phyloP scores from a whole-genome alignment of 1,284 basidiomycete genomes.

The Volvariella surrecta region DNA sequence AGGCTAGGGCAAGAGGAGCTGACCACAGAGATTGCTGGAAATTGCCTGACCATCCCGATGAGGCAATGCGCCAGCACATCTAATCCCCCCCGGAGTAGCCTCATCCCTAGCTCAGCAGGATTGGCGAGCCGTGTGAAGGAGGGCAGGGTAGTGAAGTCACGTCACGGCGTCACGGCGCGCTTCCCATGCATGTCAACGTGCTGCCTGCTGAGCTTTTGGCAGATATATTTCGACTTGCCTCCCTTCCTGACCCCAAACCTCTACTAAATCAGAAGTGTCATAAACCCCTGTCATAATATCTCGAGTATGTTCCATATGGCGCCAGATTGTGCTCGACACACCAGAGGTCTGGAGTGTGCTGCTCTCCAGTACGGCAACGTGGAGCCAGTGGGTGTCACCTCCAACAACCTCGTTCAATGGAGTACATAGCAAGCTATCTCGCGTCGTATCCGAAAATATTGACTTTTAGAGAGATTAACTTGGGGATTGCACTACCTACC shows the following conservation, averaged over 20 bases:
- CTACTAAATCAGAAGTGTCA: constrained; percentile 17
- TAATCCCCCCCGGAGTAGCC: too few relatives aligned
- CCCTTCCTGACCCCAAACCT: constrained; percentile 16
- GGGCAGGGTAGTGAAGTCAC: too few relatives aligned
- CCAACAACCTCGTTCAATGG: neutral
- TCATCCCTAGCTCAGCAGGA: too few relatives aligned
- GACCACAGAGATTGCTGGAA: too few relatives aligned
- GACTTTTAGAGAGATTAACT: neutral
- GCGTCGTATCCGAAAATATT: neutral
- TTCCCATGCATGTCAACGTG: constrained; percentile 40
- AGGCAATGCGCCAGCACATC: too few relatives aligned
- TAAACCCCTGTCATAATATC: constrained; percentile 26
- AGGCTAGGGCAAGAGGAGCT: too few relatives aligned
- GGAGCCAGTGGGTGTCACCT: constrained; percentile 10
- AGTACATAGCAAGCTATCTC: neutral
- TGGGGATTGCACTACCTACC: neutral
- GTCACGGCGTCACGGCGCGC: too few relatives aligned
- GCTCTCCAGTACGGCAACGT: constrained; percentile 18
- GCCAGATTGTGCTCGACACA: constrained; percentile 28
- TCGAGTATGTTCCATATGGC: constrained; percentile 36
- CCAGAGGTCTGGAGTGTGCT: constrained; percentile 32
- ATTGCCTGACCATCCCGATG: too few relatives aligned
- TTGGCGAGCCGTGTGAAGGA: too few relatives aligned
- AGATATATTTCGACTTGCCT: constrained; percentile 25
- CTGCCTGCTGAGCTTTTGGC: constrained; percentile 39